These are phyloP conservation scores for Arthrobotrys musiformis DNA, from an alignment of 2,329 filamentous ascomycete species.

Conservation along the genomic window DNA sequence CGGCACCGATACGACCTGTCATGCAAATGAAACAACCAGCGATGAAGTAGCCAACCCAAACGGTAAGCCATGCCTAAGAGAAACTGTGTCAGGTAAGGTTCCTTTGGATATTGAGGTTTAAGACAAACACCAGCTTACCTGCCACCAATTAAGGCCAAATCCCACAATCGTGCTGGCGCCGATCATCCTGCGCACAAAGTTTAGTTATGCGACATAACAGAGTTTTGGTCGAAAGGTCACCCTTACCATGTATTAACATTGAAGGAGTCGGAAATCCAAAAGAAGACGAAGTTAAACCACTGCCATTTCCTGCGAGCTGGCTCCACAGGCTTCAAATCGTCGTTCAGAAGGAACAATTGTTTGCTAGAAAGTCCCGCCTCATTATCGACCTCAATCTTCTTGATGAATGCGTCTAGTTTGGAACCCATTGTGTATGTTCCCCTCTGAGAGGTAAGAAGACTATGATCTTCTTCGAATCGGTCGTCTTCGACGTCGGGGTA, in stretches of 20 bases:
- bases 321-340: constrained; percentile 82
- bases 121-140: constrained; percentile 66
- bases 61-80: constrained; percentile 73
- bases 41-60: constrained; percentile 86
- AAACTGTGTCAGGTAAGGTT: neutral
- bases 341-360: constrained; percentile 87
- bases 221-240: constrained; percentile 55
- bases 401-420: constrained; percentile 54
- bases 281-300: constrained; percentile 86
- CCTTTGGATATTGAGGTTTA: neutral
- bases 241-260: constrained; percentile 70
- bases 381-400: constrained; percentile 75
- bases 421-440: constrained; percentile 24
- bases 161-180: constrained; percentile 85
- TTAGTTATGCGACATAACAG: constrained; percentile 5
- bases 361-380: constrained; percentile 80
- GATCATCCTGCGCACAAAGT: constrained; percentile 72
- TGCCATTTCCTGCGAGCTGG: constrained; percentile 83
- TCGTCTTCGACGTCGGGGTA: constrained; percentile 38
- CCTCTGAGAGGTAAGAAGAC: constrained; percentile 27
- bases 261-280: constrained; percentile 86
- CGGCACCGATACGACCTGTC: constrained; percentile 84
- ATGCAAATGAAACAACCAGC: constrained; percentile 78
- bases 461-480: constrained; percentile 31
- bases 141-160: constrained; percentile 86